Conservation (phyloP, 2,329 filamentous ascomycete genomes). For the Pseudomassariella vexata region DNA sequence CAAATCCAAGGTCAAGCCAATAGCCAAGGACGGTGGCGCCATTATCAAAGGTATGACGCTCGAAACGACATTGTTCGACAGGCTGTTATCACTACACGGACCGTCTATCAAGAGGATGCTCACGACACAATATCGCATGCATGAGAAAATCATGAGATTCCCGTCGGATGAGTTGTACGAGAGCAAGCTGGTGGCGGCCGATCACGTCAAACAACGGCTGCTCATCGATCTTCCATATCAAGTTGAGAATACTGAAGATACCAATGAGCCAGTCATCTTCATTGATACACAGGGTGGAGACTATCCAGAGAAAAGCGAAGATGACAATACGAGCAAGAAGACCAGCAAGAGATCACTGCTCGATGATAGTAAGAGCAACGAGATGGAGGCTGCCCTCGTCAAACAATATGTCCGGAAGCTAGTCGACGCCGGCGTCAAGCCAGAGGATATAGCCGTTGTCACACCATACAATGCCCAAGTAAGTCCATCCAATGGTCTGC, state of each 20-base stretch:
- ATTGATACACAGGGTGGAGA: conserved; percentile 95
- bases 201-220: conserved; percentile 68
- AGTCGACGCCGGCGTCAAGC: conserved; percentile 70
- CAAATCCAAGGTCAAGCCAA: conserved; percentile 42
- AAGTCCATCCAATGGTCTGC: conserved; percentile 12
- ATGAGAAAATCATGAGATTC: conserved; percentile 91
- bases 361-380: conserved; percentile 60
- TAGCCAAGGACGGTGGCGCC: conserved; percentile 25
- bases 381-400: conserved; percentile 81
- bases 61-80: conserved; percentile 89
- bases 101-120: conserved; percentile 85
- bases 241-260: conserved; percentile 78
- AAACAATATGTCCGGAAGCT: conserved; percentile 70
- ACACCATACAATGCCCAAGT: conserved; percentile 96
- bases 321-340: conserved; percentile 53
- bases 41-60: conserved; percentile 54
- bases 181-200: conserved; percentile 72
- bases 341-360: conserved; percentile 37
- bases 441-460: conserved; percentile 85
- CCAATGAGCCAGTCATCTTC: conserved; percentile 80
- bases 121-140: conserved; percentile 97
- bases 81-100: conserved; percentile 77
- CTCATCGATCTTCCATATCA: conserved; percentile 74
- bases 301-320: conserved; percentile 77
- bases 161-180: conserved; percentile 87